Evolutionary conservation across 495 filamentous ascomycete genomes (phyloP), one percentile per base, ranked within the genome.

Genomic region (Polyplosphaeria fusca): DNA sequence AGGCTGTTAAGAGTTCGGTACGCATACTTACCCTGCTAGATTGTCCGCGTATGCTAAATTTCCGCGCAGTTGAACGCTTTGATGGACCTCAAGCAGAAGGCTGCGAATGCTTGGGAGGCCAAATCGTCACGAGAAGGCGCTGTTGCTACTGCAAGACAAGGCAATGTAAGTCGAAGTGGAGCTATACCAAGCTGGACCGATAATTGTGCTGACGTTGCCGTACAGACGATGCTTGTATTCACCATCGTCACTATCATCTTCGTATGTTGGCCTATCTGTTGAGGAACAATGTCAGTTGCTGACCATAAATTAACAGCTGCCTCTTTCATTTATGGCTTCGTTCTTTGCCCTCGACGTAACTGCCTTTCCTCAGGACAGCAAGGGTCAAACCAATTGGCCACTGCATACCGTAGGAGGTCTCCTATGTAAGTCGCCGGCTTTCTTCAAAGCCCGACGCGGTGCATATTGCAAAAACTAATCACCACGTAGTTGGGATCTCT

Each of bases 211-310:
- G 14, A 35, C 30, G 30, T 7, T 14, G 14, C 14, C 30, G 14
- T 35, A 18, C 80, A 85, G 60, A 86, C 82, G 3, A 81, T 86
- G 50, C 80, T 88, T 75, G 77, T 87, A 7, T 87, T 87, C 58
- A 88, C 85, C 4, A 79, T 85, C 47, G 83, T 86, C 4, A 85
- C 82, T 0, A 84, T 85, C 37, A 63, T 86, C 19, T 86, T 86
- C 71, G 46, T 49, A 32, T 4, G 46, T 35, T 32, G 5, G 3
- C 27, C 27, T n/a, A n/a, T n/a, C n/a, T n/a, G n/a, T n/a, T n/a
- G n/a, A n/a, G n/a, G n/a, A n/a, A n/a, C n/a, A n/a, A n/a, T n/a
- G n/a, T n/a, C n/a, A n/a, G 14, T 46, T 9, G 16, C 7, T 30
- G 19, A 25, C 14, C 27, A 24, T 3, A 49, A 13, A 5, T 30